Percentiles rank a stretch among this genome's conserved stretches.
Evolutionary conservation across 1,139 yeast species (phyloP).

Genomic region (Kazachstania sp.): DNA sequence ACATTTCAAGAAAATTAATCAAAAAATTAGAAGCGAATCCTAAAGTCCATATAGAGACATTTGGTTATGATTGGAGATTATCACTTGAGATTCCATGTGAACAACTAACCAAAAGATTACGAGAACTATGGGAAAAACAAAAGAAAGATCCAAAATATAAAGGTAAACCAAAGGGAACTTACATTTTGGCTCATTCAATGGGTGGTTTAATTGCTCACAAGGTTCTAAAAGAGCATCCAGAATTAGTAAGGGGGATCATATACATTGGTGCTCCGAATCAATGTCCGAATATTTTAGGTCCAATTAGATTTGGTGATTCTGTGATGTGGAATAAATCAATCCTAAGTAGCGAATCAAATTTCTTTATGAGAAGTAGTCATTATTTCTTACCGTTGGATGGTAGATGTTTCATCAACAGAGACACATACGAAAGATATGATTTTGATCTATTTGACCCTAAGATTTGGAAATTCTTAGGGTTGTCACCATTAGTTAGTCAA

Average conservation of each 20-base stretch:
- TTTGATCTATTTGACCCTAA: slow-evolving; percentile 74
- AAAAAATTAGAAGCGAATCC: slow-evolving; percentile 49
- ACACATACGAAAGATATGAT: slow-evolving; percentile 49
- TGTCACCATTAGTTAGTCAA: slow-evolving; percentile 64
- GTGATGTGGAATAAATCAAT: slow-evolving; percentile 67
- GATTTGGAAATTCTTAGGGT: slow-evolving; percentile 67
- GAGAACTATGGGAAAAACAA: slow-evolving; percentile 36
- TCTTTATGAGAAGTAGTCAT: slow-evolving; percentile 80
- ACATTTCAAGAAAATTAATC: slow-evolving; percentile 56
- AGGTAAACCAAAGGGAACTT: slow-evolving; percentile 39
- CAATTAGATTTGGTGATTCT: slow-evolving; percentile 71
- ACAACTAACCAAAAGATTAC: slow-evolving; percentile 43
- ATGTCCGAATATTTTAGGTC: slow-evolving; percentile 81
- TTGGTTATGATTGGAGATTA: slow-evolving; percentile 89
- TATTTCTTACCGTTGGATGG: slow-evolving; percentile 71
- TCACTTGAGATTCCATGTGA: slow-evolving; percentile 50
- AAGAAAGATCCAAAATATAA: slow-evolving; percentile 9
- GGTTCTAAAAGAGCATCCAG: slow-evolving; percentile 60
- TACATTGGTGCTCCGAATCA: slow-evolving; percentile 82
- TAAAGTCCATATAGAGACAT: slow-evolving; percentile 56
- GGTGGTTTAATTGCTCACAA: slow-evolving; percentile 84
- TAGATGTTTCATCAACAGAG: slow-evolving; percentile 55
- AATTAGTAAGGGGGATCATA: slow-evolving; percentile 59
- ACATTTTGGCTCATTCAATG: slow-evolving; percentile 85
- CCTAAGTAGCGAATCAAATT: slow-evolving; percentile 71